Conservation (phyloP, 164 flowering plant species). For the Chloranthus sessilifolius region DNA sequence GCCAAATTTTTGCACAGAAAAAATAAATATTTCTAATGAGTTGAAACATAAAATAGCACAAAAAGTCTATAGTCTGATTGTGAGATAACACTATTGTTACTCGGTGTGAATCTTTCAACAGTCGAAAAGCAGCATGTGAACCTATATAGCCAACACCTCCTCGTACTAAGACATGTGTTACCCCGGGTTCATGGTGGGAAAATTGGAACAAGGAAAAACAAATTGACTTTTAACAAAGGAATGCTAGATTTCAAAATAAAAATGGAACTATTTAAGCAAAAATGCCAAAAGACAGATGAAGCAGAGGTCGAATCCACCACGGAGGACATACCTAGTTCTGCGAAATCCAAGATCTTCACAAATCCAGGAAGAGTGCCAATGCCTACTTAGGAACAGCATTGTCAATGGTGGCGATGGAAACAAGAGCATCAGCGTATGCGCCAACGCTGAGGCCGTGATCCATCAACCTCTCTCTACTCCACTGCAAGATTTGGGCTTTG, state of each 20-base stretch:
- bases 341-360: constrained; percentile 59
- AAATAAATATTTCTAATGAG: neutral
- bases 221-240: too few relatives aligned
- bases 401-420: constrained; percentile 69
- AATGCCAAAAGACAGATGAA: constrained; percentile 61
- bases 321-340: constrained; percentile 33
- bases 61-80: neutral
- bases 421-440: constrained; percentile 72
- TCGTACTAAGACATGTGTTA: constrained; percentile 86
- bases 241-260: too few relatives aligned
- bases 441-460: constrained; percentile 42
- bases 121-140: constrained; percentile 88
- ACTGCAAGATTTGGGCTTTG: constrained; percentile 73
- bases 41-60: neutral
- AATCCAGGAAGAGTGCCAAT: constrained; percentile 56
- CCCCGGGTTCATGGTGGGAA: constrained; percentile 64
- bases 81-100: constrained; percentile 81
- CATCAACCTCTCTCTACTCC: constrained; percentile 64
- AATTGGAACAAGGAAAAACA: too few relatives aligned
- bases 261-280: too few relatives aligned
- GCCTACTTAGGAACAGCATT: constrained; percentile 59
- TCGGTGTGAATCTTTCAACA: constrained; percentile 74
- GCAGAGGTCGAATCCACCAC: constrained; percentile 23
- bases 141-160: constrained; percentile 99
- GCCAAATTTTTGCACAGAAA: too few relatives aligned